Conservation (phyloP, 805 yeast species). For the Candida tallmaniae region DNA sequence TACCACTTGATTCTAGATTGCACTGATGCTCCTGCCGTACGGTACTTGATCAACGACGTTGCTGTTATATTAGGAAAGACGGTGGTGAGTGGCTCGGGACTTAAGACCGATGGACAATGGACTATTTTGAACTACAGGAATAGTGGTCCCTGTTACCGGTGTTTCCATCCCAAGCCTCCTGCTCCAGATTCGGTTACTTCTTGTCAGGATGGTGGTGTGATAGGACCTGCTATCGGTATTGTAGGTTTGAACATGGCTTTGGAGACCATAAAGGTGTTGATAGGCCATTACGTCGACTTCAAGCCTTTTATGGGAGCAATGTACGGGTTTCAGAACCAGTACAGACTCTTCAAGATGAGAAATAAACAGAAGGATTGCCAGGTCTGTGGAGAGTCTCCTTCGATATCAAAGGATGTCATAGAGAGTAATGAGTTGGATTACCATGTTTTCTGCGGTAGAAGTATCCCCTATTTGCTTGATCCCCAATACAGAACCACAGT, state of each 20-base stretch:
- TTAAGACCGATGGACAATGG: conserved; percentile 88
- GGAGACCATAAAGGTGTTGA: conserved; percentile 74
- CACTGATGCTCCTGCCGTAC: conserved; percentile 85
- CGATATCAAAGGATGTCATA: conserved; percentile 45
- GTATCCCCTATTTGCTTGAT: conserved; percentile 42
- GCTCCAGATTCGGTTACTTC: conserved; percentile 75
- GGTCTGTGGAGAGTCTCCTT: conserved; percentile 56
- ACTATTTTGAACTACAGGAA: conserved; percentile 62
- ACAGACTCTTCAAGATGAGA: conserved; percentile 79
- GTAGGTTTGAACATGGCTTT: conserved; percentile 87
- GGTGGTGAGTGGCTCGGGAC: conserved; percentile 87
- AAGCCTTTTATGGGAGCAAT: conserved; percentile 66
- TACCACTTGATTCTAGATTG: conserved; percentile 87
- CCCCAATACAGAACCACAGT: conserved; percentile 43
- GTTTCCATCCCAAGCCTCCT: conserved; percentile 90
- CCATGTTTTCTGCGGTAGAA: conserved; percentile 67
- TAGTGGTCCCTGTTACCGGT: conserved; percentile 88
- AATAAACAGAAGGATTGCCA: conserved; percentile 54
- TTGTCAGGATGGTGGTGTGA: conserved; percentile 80
- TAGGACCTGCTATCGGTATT: conserved; percentile 95
- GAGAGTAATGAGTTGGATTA: conserved; percentile 53
- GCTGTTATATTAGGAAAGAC: conserved; percentile 66
- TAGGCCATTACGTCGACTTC: conserved; percentile 54
- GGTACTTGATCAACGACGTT: conserved; percentile 84
- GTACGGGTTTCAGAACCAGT: conserved; percentile 63